Evolutionary conservation across 129 eudicot genomes (phyloP).

Genomic region (Helichrysum umbraculigerum): DNA sequence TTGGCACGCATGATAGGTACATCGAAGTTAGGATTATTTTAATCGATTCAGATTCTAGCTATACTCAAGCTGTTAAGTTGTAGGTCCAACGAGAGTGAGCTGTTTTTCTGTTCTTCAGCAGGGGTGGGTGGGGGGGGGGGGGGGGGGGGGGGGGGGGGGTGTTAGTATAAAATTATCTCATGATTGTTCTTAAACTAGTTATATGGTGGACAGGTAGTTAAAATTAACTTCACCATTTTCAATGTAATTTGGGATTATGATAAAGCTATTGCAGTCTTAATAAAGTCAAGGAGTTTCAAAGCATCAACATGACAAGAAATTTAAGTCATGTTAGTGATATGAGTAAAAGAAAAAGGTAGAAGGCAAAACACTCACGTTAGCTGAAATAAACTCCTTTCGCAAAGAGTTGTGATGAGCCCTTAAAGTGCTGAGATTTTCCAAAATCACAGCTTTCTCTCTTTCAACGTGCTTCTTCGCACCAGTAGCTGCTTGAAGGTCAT

Average conservation of each 20-base stretch:
- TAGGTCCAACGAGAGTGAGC: too few species aligned
- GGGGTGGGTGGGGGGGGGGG: too few species aligned
- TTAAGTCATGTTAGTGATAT: background rate
- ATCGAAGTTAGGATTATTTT: too few species aligned
- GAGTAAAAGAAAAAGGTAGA: background rate
- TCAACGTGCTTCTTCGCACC: conserved; percentile 50
- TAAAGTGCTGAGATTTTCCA: conserved; percentile 51
- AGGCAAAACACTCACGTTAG: conserved; percentile 35
- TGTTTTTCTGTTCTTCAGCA: background rate
- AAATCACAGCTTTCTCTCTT: conserved; percentile 50
- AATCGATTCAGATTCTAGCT: background rate
- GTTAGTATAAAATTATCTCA: background rate
- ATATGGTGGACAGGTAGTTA: background rate
- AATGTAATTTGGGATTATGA: background rate
- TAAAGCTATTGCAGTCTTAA: background rate
- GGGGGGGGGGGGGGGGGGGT: too few species aligned
- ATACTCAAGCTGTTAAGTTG: background rate
- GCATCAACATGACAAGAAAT: background rate
- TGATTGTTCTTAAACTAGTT: background rate
- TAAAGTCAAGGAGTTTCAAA: too few species aligned
- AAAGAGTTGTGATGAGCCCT: conserved; percentile 50
- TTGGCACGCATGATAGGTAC: too few species aligned
- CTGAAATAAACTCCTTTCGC: conserved; percentile 53
- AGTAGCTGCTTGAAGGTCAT: conserved; percentile 46
- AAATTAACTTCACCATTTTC: background rate